Percentiles rank a stretch among this genome's conserved stretches.
phyloP scores from a whole-genome alignment of 148 eudicot species.

The Spergularia bocconei region DNA sequence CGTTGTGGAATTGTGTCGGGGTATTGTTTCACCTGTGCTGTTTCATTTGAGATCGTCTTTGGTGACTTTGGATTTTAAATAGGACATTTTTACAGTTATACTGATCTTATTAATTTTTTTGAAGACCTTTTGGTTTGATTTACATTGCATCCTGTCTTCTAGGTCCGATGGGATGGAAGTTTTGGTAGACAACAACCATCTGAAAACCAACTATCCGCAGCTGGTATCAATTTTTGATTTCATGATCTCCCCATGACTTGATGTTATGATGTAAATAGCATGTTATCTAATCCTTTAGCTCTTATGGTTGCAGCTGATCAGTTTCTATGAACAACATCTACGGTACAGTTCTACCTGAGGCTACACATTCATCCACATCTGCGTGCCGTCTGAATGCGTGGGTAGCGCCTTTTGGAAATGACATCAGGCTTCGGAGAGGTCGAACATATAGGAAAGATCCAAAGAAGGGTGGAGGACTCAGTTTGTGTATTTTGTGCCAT shows the following conservation, averaged over 20 bases:
- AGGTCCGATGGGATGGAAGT: constrained; percentile 91
- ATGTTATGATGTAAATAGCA: background rate
- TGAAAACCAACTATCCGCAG: constrained; percentile 75
- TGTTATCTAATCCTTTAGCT: constrained; percentile 11
- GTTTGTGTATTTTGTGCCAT: constrained; percentile 24
- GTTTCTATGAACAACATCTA: constrained; percentile 71
- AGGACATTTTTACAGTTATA: background rate
- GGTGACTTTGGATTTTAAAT: no score
- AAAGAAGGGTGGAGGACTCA: background rate
- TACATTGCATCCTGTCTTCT: constrained; percentile 17
- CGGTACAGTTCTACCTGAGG: constrained; percentile 32
- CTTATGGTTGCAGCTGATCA: constrained; percentile 63
- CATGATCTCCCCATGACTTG: background rate
- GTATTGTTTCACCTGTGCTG: background rate
- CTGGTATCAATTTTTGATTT: constrained; percentile 47
- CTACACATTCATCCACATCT: constrained; percentile 12
- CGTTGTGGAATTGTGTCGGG: background rate
- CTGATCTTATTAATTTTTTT: background rate
- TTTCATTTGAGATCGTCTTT: background rate
- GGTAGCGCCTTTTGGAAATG: background rate
- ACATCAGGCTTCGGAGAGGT: background rate
- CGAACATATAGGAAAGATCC: background rate
- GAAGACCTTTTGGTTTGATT: background rate
- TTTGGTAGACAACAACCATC: constrained; percentile 76
- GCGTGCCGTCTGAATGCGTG: background rate